Percentiles rank a stretch among this genome's conserved stretches.
Conservation (phyloP, 331 rosid genomes). For the Arachis monticola region DNA sequence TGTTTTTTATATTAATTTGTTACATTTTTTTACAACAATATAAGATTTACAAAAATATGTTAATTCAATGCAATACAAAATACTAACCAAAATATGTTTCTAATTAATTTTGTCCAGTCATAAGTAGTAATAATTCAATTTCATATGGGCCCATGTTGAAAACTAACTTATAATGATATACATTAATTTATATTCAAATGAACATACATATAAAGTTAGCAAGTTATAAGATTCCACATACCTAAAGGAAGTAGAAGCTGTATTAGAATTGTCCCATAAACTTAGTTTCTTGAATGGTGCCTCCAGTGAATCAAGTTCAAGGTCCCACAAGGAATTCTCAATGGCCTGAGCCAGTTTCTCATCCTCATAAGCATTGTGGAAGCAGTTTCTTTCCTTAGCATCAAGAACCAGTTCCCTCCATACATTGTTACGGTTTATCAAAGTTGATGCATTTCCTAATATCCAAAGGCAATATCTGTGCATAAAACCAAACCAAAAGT, state of each 20-base stretch:
- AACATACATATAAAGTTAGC: not conserved
- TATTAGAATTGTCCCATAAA: slow-evolving; percentile 1
- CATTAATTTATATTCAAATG: not conserved
- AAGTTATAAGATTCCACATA: slow-evolving; percentile 2
- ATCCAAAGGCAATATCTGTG: slow-evolving; percentile 41
- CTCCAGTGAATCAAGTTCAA: slow-evolving; percentile 36
- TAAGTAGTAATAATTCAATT: not conserved
- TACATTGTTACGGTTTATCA: slow-evolving; percentile 45
- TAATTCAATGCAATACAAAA: too few species aligned
- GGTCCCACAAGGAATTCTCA: slow-evolving; percentile 30
- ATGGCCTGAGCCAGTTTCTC: too few species aligned
- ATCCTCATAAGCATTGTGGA: too few species aligned
- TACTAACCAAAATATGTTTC: too few species aligned
- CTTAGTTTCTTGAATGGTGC: slow-evolving; percentile 24
- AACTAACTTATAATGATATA: too few species aligned
- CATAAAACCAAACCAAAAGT: too few species aligned
- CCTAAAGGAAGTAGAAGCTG: not conserved
- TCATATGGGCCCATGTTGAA: not conserved
- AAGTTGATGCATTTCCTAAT: slow-evolving; percentile 64
- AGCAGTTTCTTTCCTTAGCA: slow-evolving; percentile 48
- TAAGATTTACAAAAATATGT: too few species aligned
- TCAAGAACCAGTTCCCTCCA: slow-evolving; percentile 60
- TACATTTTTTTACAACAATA: too few species aligned
- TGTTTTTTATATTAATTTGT: too few species aligned
- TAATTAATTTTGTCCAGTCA: not conserved